These are phyloP conservation scores for Phytophthora parvispora DNA, from an alignment of 352 stramenopile species.

Conservation along the genomic window DNA sequence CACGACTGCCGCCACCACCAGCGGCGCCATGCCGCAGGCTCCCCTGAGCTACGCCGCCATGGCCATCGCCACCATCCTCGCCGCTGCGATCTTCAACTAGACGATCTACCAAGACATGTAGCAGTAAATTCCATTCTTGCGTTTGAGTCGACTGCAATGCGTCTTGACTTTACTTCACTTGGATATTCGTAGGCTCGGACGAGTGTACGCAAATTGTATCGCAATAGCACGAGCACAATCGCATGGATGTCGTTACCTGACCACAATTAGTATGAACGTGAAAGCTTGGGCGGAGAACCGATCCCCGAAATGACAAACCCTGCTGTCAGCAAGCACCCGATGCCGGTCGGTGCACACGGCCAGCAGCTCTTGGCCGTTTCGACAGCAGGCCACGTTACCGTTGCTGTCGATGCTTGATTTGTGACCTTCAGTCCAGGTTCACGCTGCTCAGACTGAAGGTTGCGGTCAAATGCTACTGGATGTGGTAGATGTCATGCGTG, in stretches of 20 bases:
- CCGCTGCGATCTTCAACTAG: slow-evolving; percentile 44
- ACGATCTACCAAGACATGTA: slow-evolving; percentile 25
- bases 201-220: too few relatives aligned
- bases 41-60: slow-evolving; percentile 29
- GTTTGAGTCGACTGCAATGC: slow-evolving; percentile 19
- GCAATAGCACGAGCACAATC: too few relatives aligned
- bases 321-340: not conserved
- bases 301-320: not conserved
- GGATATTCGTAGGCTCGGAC: too few relatives aligned
- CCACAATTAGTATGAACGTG: not conserved
- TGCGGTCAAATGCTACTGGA: not conserved
- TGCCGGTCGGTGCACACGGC: not conserved
- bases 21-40: slow-evolving; percentile 26
- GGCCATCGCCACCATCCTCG: slow-evolving; percentile 36
- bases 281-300: not conserved
- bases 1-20: slow-evolving; percentile 11
- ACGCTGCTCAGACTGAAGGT: slow-evolving; percentile 7
- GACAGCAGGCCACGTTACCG: not conserved
- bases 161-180: not conserved
- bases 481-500: not conserved
- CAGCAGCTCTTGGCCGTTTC: not conserved
- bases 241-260: not conserved
- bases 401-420: not conserved
- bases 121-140: slow-evolving; percentile 33
- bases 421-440: slow-evolving; percentile 9